phyloP scores from a whole-genome alignment of 1,284 basidiomycete species.

The Fereydounia khargensis region DNA sequence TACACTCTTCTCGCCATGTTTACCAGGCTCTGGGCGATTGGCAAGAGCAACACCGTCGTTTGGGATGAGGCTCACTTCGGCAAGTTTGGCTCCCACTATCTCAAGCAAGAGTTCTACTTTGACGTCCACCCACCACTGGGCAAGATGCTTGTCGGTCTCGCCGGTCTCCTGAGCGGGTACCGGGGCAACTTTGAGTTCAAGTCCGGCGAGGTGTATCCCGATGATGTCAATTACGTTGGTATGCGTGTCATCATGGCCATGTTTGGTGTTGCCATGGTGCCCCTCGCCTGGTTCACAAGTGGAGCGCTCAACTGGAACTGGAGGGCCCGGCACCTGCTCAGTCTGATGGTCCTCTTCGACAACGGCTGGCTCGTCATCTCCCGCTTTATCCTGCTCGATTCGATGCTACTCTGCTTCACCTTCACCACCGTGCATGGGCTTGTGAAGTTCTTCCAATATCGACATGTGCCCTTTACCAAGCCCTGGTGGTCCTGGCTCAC shows the following conservation, averaged over 20 bases:
- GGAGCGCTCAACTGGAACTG: conserved; percentile 90
- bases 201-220: conserved; percentile 81
- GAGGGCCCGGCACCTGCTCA: conserved; percentile 84
- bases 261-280: conserved; percentile 93
- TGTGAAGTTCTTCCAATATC: conserved; percentile 90
- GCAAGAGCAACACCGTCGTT: conserved; percentile 79
- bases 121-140: conserved; percentile 84
- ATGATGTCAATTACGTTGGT: conserved; percentile 81
- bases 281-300: conserved; percentile 91
- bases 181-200: conserved; percentile 91
- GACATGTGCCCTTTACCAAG: conserved; percentile 79
- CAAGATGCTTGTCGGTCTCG: conserved; percentile 96
- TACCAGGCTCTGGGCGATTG: conserved; percentile 92
- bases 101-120: conserved; percentile 68
- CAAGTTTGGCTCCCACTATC: conserved; percentile 73
- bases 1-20: conserved; percentile 91
- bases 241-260: conserved; percentile 93
- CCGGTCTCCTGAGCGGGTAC: conserved; percentile 85
- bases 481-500: conserved; percentile 97
- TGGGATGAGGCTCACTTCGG: conserved; percentile 76
- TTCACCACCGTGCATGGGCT: conserved; percentile 93
- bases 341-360: conserved; percentile 86
- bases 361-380: conserved; percentile 95
- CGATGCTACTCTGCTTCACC: conserved; percentile 97
- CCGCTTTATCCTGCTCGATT: conserved; percentile 93